Percentiles rank a stretch among this genome's conserved stretches.
Evolutionary conservation across 768 basidiomycete genomes (phyloP).

Genomic region (Tremella fuciformis): DNA sequence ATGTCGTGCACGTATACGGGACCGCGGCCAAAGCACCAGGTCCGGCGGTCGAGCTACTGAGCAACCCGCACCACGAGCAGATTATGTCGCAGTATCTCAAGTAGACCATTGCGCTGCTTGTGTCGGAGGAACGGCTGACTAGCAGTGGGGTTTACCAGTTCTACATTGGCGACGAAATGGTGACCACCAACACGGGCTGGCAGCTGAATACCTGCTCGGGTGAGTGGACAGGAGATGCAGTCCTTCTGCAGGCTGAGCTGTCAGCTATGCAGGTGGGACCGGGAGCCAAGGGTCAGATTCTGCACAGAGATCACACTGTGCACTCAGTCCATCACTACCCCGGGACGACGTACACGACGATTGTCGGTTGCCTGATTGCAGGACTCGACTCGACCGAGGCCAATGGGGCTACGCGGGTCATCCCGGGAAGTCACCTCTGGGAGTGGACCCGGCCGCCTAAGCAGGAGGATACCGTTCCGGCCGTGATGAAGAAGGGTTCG

Average conservation of each 20-base stretch:
- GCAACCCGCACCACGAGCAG: conserved; percentile 1
- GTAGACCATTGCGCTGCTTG: background rate
- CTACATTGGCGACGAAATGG: background rate
- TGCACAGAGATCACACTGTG: background rate
- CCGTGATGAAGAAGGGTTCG: background rate
- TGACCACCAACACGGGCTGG: conserved; percentile 1
- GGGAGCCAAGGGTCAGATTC: background rate
- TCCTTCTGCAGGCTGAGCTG: background rate
- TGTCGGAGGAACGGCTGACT: background rate
- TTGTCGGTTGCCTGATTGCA: background rate
- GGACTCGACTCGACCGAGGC: conserved; percentile 4
- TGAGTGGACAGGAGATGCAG: background rate
- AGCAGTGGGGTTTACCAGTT: background rate
- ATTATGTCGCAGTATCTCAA: conserved; percentile 4
- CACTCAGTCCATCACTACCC: conserved; percentile 2
- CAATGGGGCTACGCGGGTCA: conserved; percentile 2
- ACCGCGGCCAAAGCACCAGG: conserved; percentile 1
- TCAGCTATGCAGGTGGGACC: conserved; percentile 1
- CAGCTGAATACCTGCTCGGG: background rate
- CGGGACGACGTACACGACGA: background rate
- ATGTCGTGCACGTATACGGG: background rate
- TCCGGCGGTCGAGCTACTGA: background rate
- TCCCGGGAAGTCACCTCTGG: background rate
- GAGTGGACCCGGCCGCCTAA: conserved; percentile 1
- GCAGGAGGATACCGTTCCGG: background rate